phyloP scores from a whole-genome alignment of 495 filamentous ascomycete genomes.

The Cryomyces minteri region DNA sequence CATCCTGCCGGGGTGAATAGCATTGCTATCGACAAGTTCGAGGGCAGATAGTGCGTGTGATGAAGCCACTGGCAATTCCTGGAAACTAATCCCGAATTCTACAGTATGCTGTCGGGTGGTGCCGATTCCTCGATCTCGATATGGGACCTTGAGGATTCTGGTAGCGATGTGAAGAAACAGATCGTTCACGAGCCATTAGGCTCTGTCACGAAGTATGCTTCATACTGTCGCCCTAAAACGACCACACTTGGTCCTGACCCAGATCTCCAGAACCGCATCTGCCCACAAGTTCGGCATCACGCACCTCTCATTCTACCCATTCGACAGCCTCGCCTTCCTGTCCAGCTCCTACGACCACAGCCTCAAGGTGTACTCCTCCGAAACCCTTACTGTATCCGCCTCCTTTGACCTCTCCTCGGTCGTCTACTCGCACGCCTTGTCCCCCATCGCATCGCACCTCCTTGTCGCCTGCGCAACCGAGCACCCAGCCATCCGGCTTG shows the following conservation, averaged over 20 bases:
- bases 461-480: constrained; percentile 74
- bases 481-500: constrained; percentile 56
- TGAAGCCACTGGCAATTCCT: not conserved
- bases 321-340: constrained; percentile 62
- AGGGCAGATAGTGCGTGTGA: constrained; percentile 47
- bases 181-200: constrained; percentile 29
- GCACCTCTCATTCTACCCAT: constrained; percentile 73
- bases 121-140: constrained; percentile 59
- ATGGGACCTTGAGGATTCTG: constrained; percentile 53
- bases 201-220: constrained; percentile 9
- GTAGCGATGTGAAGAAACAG: constrained; percentile 14
- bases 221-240: no score
- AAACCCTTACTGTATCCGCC: constrained; percentile 35
- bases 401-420: constrained; percentile 55
- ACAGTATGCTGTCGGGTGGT: constrained; percentile 64
- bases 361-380: constrained; percentile 59
- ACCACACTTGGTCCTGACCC: no score
- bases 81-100: not conserved
- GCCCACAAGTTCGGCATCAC: constrained; percentile 67
- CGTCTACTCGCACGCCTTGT: constrained; percentile 57
- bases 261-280: constrained; percentile 12
- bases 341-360: constrained; percentile 72
- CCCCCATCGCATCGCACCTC: constrained; percentile 49
- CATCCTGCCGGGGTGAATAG: constrained; percentile 62
- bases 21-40: constrained; percentile 56